Conservation (phyloP, 768 basidiomycete species). For the Nidularia sp. region DNA sequence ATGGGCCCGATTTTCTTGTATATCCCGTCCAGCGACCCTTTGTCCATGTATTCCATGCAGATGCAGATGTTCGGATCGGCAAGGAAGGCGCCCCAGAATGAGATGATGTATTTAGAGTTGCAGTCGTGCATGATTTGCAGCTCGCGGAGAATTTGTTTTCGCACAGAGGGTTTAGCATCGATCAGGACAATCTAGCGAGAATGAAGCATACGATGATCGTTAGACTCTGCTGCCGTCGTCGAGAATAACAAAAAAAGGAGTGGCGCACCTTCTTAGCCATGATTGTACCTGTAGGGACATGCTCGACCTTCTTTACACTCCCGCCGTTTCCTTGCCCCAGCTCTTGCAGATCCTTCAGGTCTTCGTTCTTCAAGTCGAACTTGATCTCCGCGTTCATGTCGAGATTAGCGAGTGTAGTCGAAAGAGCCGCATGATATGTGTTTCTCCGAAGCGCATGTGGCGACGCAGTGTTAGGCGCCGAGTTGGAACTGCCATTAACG, state of each 20-base stretch:
- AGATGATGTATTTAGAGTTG: constrained; percentile 89
- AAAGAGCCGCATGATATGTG: constrained; percentile 76
- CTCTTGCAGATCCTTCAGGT: constrained; percentile 86
- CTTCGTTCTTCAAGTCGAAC: constrained; percentile 82
- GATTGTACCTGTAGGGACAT: constrained; percentile 82
- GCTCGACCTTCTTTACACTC: constrained; percentile 94
- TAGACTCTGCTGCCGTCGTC: too few relatives aligned
- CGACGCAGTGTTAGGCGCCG: constrained; percentile 53
- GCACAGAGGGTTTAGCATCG: constrained; percentile 92
- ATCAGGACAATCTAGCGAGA: constrained; percentile 81
- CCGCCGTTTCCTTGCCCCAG: constrained; percentile 96
- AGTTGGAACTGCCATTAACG: constrained; percentile 39
- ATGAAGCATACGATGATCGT: background rate
- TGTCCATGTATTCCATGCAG: constrained; percentile 97
- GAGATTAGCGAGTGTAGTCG: constrained; percentile 80
- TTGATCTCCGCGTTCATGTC: constrained; percentile 86
- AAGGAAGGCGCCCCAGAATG: constrained; percentile 95
- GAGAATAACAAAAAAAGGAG: background rate
- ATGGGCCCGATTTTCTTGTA: constrained; percentile 96
- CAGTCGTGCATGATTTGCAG: constrained; percentile 99
- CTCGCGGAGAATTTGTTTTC: constrained; percentile 97
- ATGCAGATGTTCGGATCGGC: constrained; percentile 98
- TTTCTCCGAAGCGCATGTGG: constrained; percentile 50
- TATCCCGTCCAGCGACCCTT: constrained; percentile 89
- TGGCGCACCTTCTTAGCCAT: constrained; percentile 95